These are phyloP conservation scores for Phascolomyces articulosus DNA, from an alignment of 371 early-diverging fungal species.

Conservation along the genomic window DNA sequence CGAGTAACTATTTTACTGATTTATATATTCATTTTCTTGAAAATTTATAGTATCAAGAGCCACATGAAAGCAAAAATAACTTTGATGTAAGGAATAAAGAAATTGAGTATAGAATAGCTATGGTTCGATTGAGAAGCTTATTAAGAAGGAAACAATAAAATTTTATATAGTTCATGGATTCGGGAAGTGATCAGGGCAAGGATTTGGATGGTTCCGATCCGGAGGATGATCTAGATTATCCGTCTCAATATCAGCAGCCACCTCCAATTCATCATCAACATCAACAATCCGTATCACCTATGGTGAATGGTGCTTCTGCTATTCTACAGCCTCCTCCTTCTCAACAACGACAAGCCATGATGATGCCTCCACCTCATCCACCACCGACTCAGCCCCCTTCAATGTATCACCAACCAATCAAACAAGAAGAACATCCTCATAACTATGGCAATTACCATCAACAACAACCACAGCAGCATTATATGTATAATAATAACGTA, in stretches of 20 bases:
- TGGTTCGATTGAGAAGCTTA: too few relatives aligned
- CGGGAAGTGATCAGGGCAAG: slow-evolving; percentile 9
- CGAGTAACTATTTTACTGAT: too few relatives aligned
- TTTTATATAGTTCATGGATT: slow-evolving; percentile 9
- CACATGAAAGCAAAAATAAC: slow-evolving; percentile 67
- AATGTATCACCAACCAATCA: slow-evolving; percentile 3
- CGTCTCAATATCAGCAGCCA: slow-evolving; percentile 19
- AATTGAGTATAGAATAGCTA: background rate
- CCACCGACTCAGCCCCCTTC: slow-evolving; percentile 5
- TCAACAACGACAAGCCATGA: background rate
- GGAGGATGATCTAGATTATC: slow-evolving; percentile 9
- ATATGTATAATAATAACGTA: background rate
- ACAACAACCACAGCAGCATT: slow-evolving; percentile 12
- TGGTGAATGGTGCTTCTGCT: background rate
- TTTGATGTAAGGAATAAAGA: slow-evolving; percentile 52
- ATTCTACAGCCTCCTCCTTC: background rate
- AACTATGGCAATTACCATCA: background rate
- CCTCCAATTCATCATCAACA: slow-evolving; percentile 9
- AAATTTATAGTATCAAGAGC: slow-evolving; percentile 59
- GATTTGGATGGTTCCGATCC: slow-evolving; percentile 18
- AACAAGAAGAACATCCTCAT: background rate
- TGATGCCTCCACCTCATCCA: slow-evolving; percentile 9
- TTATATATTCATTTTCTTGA: background rate
- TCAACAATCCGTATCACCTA: slow-evolving; percentile 8
- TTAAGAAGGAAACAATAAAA: background rate